Percentiles rank a stretch among this genome's conserved stretches.
Conservation (phyloP, 1,139 yeast genomes). For the Petasospora rhodanensis region DNA sequence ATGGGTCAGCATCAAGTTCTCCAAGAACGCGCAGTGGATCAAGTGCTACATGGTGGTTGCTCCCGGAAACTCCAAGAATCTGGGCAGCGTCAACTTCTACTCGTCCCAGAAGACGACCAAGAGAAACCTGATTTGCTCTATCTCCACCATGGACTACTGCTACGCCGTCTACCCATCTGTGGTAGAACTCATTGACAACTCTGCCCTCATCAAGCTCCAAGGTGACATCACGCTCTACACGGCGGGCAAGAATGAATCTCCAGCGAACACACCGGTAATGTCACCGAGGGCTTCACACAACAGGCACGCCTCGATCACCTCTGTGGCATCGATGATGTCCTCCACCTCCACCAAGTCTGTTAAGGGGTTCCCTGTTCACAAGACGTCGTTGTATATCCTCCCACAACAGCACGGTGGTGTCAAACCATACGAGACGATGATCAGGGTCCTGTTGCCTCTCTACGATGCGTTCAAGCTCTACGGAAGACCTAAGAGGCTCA, state of each 20-base stretch:
- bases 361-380: slow-evolving; percentile 13
- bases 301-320: slow-evolving; percentile 20
- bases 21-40: slow-evolving; percentile 86
- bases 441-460: slow-evolving; percentile 69
- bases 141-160: slow-evolving; percentile 56
- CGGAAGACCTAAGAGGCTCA: slow-evolving; percentile 75
- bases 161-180: slow-evolving; percentile 70
- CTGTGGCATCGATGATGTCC: slow-evolving; percentile 15
- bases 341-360: slow-evolving; percentile 11
- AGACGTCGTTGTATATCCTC: slow-evolving; percentile 65
- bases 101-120: slow-evolving; percentile 32
- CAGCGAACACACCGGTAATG: slow-evolving; percentile 8
- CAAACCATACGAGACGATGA: slow-evolving; percentile 78
- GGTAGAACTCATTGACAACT: slow-evolving; percentile 62
- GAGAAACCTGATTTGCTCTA: slow-evolving; percentile 64
- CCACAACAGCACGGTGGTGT: slow-evolving; percentile 85
- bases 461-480: slow-evolving; percentile 75
- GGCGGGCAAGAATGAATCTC: slow-evolving; percentile 6
- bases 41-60: slow-evolving; percentile 75
- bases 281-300: slow-evolving; percentile 9
- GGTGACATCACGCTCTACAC: slow-evolving; percentile 61
- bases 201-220: slow-evolving; percentile 71
- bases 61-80: slow-evolving; percentile 44
- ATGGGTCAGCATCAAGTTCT: slow-evolving; percentile 80
- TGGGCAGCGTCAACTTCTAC: slow-evolving; percentile 29